These are phyloP conservation scores for Spiromastix sp. DNA, from an alignment of 2,329 filamentous ascomycete species.

Conservation along the genomic window DNA sequence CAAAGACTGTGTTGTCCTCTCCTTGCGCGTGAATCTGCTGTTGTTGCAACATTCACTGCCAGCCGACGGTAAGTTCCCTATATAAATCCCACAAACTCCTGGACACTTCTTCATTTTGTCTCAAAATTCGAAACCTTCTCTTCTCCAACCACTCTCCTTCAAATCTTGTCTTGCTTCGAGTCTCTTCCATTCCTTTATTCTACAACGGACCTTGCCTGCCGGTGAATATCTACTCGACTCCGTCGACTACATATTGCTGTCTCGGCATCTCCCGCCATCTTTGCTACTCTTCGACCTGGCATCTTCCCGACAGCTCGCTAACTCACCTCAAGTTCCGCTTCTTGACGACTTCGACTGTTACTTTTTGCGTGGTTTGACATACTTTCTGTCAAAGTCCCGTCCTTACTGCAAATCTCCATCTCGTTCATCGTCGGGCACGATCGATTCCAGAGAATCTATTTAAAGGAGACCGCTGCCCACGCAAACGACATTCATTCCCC, in stretches of 20 bases:
- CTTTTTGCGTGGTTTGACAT: background rate
- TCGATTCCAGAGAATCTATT: slow-evolving; percentile 3
- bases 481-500: slow-evolving; percentile 3
- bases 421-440: slow-evolving; percentile 4
- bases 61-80: too few relatives aligned
- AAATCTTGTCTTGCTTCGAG: too few relatives aligned
- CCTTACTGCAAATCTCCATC: slow-evolving; percentile 4
- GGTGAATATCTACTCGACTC: too few relatives aligned
- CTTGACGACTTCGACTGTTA: slow-evolving; percentile 1
- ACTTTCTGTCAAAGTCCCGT: background rate
- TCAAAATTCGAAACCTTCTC: too few relatives aligned
- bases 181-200: too few relatives aligned
- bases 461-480: slow-evolving; percentile 1
- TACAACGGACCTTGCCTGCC: too few relatives aligned
- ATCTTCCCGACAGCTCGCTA: slow-evolving; percentile 1
- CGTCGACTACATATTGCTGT: too few relatives aligned
- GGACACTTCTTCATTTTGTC: background rate
- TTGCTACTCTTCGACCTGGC: background rate
- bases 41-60: background rate
- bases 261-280: slow-evolving; percentile 1
- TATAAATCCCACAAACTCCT: background rate
- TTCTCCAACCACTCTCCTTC: background rate
- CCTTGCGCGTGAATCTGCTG: background rate
- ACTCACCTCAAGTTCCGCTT: slow-evolving; percentile 1
- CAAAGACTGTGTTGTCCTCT: background rate